Evolutionary conservation across 176 grass and related monocot genomes (phyloP).

Genomic region (Oryza officinalis): DNA sequence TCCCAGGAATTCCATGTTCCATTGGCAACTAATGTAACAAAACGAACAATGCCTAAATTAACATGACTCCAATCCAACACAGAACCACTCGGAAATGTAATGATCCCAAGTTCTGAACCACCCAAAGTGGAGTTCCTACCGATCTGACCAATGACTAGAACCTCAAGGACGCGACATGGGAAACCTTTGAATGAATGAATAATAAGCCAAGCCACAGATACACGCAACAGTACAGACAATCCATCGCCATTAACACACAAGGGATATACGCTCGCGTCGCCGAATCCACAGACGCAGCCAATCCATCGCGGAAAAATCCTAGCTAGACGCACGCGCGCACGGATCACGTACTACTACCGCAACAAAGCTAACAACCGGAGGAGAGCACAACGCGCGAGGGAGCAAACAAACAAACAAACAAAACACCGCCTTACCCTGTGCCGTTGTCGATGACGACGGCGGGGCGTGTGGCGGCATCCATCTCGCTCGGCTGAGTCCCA

Average conservation of each 20-base stretch:
- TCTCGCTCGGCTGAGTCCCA: conserved; percentile 2
- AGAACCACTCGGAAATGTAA: background rate
- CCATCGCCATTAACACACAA: background rate
- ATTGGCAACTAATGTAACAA: background rate
- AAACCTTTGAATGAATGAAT: background rate
- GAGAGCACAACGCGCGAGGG: background rate
- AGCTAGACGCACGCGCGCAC: background rate
- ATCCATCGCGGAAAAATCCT: background rate
- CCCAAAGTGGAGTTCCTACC: too few species aligned
- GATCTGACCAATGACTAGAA: background rate
- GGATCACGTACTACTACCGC: background rate
- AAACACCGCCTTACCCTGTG: conserved; percentile 51
- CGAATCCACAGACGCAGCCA: background rate
- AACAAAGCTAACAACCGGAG: background rate
- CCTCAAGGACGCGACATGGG: background rate
- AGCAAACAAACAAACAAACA: too few species aligned
- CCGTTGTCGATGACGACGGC: conserved; percentile 98
- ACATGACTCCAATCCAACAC: background rate
- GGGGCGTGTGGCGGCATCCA: conserved; percentile 80
- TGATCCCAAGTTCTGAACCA: background rate
- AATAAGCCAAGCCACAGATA: too few species aligned
- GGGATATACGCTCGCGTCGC: background rate
- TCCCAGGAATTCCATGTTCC: background rate
- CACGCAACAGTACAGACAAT: background rate
- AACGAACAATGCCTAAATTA: background rate